Evolutionary conservation across 768 basidiomycete species (phyloP).

Genomic region (Lactifluus echinatus): DNA sequence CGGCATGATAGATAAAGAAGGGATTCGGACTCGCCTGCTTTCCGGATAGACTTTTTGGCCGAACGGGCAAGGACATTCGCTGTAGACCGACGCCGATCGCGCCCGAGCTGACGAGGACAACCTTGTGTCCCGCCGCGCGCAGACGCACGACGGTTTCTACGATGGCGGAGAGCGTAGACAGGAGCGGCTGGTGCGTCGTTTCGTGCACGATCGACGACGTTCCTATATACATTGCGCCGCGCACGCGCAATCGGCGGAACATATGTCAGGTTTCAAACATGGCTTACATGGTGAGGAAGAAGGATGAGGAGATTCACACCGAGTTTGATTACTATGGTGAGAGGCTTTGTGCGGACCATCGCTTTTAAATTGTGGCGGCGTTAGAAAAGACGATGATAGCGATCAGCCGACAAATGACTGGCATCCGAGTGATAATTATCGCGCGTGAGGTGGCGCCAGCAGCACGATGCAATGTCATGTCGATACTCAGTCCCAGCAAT

Average conservation of each 20-base stretch:
- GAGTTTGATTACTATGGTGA: constrained; percentile 26
- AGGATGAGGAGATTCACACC: constrained; percentile 20
- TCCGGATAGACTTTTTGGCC: constrained; percentile 77
- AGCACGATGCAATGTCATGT: no score
- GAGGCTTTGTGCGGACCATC: constrained; percentile 13
- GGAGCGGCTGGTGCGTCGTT: constrained; percentile 81
- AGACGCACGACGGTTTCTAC: constrained; percentile 86
- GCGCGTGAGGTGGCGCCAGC: no score
- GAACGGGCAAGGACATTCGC: constrained; percentile 74
- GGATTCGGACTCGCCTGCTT: constrained; percentile 70
- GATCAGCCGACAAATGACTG: no score
- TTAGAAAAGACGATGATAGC: not conserved
- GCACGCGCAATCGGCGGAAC: not conserved
- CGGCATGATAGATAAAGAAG: not conserved
- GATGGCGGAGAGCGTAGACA: constrained; percentile 84
- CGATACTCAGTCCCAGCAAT: no score
- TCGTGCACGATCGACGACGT: constrained; percentile 97
- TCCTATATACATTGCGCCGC: constrained; percentile 36
- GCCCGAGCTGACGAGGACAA: constrained; percentile 92
- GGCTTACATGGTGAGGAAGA: no score
- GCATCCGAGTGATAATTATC: no score
- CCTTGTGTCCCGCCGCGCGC: constrained; percentile 76
- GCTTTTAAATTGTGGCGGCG: not conserved
- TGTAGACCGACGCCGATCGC: constrained; percentile 96
- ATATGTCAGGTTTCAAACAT: not conserved